Percentiles rank a stretch among this genome's conserved stretches.
phyloP scores from a whole-genome alignment of 1,139 yeast genomes.

The Nadsonia starkeyi-henricii region DNA sequence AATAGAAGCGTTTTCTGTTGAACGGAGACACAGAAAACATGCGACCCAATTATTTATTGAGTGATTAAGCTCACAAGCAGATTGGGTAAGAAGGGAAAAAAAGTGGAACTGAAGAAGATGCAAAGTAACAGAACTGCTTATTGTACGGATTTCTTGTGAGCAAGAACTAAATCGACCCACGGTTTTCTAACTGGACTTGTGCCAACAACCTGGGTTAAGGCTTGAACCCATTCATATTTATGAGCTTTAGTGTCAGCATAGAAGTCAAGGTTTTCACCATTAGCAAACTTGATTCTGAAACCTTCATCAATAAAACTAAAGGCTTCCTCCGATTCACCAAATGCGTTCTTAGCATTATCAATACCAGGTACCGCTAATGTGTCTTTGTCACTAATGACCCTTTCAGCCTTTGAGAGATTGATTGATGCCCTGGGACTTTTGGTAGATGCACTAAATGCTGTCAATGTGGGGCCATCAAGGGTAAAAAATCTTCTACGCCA shows the following conservation, averaged over 20 bases:
- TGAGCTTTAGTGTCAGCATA: constrained; percentile 45
- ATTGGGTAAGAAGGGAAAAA: too few species aligned
- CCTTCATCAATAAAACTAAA: constrained; percentile 17
- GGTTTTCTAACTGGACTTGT: constrained; percentile 11
- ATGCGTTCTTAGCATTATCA: constrained; percentile 15
- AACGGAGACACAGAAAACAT: too few species aligned
- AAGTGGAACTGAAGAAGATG: too few species aligned
- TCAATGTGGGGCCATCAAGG: constrained; percentile 43
- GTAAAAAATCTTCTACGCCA: constrained; percentile 54
- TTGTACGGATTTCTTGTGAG: constrained; percentile 3
- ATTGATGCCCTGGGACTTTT: constrained; percentile 57
- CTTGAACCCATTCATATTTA: constrained; percentile 36
- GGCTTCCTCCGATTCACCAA: constrained; percentile 19
- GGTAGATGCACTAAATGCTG: constrained; percentile 51
- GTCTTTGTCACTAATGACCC: constrained; percentile 21
- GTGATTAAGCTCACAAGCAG: too few species aligned
- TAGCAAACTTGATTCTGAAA: constrained; percentile 48
- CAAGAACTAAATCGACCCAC: constrained; percentile 17
- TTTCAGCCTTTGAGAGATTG: constrained; percentile 47
- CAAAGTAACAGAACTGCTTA: too few species aligned
- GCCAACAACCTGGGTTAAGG: constrained; percentile 14
- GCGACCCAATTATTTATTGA: too few species aligned
- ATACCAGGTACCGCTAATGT: constrained; percentile 17
- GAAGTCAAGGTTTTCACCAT: constrained; percentile 57
- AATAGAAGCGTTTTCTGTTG: too few species aligned